Conservation (phyloP, 768 basidiomycete species). For the Panus rudis region DNA sequence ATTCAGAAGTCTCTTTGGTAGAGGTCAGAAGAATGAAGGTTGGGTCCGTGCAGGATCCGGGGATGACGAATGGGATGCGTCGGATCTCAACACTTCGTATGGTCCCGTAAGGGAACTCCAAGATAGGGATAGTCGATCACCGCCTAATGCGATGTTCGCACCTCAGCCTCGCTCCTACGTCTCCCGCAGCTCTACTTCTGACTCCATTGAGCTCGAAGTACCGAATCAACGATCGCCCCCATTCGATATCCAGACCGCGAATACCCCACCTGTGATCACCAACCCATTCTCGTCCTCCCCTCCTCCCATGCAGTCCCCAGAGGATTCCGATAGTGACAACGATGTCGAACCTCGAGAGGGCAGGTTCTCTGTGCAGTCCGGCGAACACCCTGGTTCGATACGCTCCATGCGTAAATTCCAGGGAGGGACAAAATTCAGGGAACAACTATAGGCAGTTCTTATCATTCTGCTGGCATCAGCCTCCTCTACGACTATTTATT, state of each 20-base stretch:
- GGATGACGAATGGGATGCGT: conserved; percentile 36
- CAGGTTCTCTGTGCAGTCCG: conserved; percentile 15
- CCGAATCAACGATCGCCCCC: neutral
- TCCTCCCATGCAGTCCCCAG: conserved; percentile 1
- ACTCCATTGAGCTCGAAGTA: conserved; percentile 11
- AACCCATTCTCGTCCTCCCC: conserved; percentile 10
- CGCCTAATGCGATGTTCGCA: neutral
- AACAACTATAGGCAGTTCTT: conserved; percentile 5
- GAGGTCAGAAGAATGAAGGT: conserved; percentile 28
- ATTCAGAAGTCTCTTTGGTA: conserved; percentile 23
- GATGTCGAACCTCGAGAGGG: conserved; percentile 6
- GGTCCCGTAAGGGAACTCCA: conserved; percentile 10
- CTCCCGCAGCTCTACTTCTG: conserved; percentile 7
- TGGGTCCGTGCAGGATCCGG: conserved; percentile 46
- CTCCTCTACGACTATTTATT: neutral
- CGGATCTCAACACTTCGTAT: conserved; percentile 13
- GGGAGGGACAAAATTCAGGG: conserved; percentile 25
- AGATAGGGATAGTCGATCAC: conserved; percentile 4
- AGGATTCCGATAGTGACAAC: neutral
- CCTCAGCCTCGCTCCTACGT: neutral
- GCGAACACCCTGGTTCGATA: conserved; percentile 3
- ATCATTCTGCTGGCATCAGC: neutral
- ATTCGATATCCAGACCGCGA: neutral
- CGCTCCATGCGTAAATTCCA: conserved; percentile 22
- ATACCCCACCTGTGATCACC: neutral